Evolutionary conservation across 108 stramenopile species (phyloP).

Genomic region (Licmophora abbreviata): DNA sequence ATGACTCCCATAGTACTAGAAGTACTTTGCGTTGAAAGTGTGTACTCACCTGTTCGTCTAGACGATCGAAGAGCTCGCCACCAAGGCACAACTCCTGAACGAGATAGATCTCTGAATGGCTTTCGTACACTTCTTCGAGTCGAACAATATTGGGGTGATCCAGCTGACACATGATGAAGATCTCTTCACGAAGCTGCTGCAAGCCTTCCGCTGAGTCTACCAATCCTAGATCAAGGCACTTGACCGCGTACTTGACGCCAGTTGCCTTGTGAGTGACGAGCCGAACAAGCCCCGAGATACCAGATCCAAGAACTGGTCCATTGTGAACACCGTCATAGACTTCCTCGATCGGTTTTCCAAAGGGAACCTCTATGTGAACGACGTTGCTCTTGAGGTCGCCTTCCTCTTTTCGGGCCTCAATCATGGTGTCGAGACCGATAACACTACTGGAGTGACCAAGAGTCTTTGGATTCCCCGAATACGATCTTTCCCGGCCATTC

Average conservation of each 20-base stretch:
- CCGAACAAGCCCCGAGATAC: conserved; percentile 68
- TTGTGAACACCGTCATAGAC: conserved; percentile 78
- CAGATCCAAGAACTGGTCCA: conserved; percentile 67
- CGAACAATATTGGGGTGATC: conserved; percentile 79
- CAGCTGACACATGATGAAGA: conserved; percentile 81
- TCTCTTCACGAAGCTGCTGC: conserved; percentile 68
- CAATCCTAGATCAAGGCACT: conserved; percentile 67
- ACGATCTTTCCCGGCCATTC: too few relatives aligned
- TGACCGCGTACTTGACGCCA: conserved; percentile 58
- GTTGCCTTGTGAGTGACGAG: conserved; percentile 56
- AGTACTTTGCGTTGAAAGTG: conserved; percentile 39
- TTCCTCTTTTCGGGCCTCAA: conserved; percentile 25
- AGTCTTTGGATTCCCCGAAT: background rate
- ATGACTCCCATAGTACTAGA: too few relatives aligned
- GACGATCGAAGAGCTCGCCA: conserved; percentile 89
- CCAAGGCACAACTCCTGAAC: conserved; percentile 89
- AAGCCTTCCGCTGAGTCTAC: conserved; percentile 63
- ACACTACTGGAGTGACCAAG: conserved; percentile 29
- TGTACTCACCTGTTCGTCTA: conserved; percentile 82
- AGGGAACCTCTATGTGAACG: conserved; percentile 79
- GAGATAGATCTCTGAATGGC: conserved; percentile 70
- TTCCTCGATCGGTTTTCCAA: conserved; percentile 83
- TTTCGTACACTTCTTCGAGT: conserved; percentile 67
- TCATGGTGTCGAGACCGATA: conserved; percentile 52
- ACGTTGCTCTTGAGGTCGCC: conserved; percentile 40